Percentiles rank a stretch among this genome's conserved stretches.
Conservation (phyloP, 352 stramenopile species). For the Phytophthora cryptogea region DNA sequence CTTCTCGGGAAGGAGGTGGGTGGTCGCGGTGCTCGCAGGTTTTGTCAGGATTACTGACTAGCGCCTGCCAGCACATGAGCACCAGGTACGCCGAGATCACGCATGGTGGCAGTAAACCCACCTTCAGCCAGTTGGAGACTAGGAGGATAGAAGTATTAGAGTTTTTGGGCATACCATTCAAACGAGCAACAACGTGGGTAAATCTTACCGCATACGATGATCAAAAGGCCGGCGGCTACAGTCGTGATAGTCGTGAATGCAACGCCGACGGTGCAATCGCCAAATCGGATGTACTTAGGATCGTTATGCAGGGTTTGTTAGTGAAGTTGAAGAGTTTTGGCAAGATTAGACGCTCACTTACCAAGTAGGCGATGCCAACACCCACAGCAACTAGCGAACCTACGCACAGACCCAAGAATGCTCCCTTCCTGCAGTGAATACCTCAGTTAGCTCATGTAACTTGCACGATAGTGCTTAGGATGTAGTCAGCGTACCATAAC, state of each 20-base stretch:
- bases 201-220: conserved; percentile 65
- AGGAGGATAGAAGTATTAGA: background rate
- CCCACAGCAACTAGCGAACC: conserved; percentile 57
- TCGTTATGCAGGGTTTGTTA: conserved; percentile 6
- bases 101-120: conserved; percentile 74
- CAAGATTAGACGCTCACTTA: conserved; percentile 16
- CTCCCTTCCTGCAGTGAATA: conserved; percentile 23
- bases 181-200: background rate
- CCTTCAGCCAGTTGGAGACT: conserved; percentile 79
- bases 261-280: conserved; percentile 69
- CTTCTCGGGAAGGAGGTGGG: conserved; percentile 7
- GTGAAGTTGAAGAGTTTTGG: background rate
- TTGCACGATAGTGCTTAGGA: background rate
- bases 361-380: conserved; percentile 51
- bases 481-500: conserved; percentile 18
- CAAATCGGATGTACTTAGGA: conserved; percentile 89
- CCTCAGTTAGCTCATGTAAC: background rate
- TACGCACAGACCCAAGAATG: conserved; percentile 52
- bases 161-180: background rate
- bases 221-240: conserved; percentile 62
- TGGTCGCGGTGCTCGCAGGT: conserved; percentile 36
- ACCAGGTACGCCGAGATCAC: conserved; percentile 75
- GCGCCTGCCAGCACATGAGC: conserved; percentile 76
- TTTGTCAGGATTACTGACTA: conserved; percentile 62
- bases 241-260: conserved; percentile 91